These are phyloP conservation scores for Trichosporon inkin DNA, from an alignment of 1,284 basidiomycete species.

Conservation along the genomic window DNA sequence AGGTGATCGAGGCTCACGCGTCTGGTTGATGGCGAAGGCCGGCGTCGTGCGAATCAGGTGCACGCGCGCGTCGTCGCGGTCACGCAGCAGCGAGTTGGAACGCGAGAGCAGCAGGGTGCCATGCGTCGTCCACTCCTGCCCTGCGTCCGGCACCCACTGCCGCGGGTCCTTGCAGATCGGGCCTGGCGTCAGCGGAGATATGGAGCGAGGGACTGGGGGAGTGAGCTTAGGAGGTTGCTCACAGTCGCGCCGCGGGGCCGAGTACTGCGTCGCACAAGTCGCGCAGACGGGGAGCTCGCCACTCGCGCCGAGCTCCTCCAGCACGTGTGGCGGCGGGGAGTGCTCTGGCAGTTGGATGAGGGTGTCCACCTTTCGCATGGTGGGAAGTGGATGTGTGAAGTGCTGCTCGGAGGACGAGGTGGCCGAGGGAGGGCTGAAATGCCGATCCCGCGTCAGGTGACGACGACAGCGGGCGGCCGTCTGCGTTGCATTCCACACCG, in stretches of 20 bases:
- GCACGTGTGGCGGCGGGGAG: slow-evolving; percentile 16
- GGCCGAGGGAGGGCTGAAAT: no score
- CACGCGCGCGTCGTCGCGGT: slow-evolving; percentile 40
- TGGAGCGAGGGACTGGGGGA: not conserved
- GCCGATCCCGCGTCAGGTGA: no score
- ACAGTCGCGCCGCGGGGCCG: slow-evolving; percentile 28
- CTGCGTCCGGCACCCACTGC: slow-evolving; percentile 40
- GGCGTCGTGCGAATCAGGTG: slow-evolving; percentile 39
- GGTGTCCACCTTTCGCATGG: not conserved
- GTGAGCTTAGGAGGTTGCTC: not conserved
- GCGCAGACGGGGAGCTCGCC: slow-evolving; percentile 42
- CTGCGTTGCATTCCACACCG: no score
- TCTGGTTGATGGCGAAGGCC: slow-evolving; percentile 44
- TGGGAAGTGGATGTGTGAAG: no score
- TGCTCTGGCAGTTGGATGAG: not conserved
- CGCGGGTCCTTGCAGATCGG: slow-evolving; percentile 41
- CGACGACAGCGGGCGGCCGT: no score
- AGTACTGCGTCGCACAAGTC: slow-evolving; percentile 47
- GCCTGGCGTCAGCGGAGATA: slow-evolving; percentile 21
- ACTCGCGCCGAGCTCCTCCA: slow-evolving; percentile 34
- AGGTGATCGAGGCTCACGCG: slow-evolving; percentile 31
- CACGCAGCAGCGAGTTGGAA: slow-evolving; percentile 32
- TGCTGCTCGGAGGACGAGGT: no score
- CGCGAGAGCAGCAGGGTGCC: slow-evolving; percentile 24
- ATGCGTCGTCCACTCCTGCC: slow-evolving; percentile 45